Evolutionary conservation across 768 basidiomycete species (phyloP), one percentile per base, ranked within the genome.

Genomic region (Exidia glandulosa): DNA sequence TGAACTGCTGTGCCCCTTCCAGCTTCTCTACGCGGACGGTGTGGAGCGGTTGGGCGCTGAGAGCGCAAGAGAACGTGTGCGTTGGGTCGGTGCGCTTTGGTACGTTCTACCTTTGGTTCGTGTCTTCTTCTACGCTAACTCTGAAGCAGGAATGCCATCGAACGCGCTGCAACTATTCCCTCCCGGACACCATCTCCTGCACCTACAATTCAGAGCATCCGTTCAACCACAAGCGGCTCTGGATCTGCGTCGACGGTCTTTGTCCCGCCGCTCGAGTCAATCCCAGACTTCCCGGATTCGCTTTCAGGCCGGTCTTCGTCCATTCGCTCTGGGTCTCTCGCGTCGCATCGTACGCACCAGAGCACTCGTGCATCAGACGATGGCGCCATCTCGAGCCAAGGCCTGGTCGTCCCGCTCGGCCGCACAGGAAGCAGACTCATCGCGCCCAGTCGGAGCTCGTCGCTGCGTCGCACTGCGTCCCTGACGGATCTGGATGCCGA

Each of bases 1-100:
- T 75, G 87, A 93, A 62, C 79, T 83, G 60, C 69, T 95, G 3
- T 90, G 90, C 60, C 93, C 93, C 0, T 95, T 96, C 73, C 92
- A 94, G 69, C 80, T 96, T 76, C 68, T 93, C 36, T 96, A 96
- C 68, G 79, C 81, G 10, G 94, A 96, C 69, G 93, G 94, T 1
- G 84, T 93, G 1, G 94, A 96, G 69, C 74, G 94, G 7, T 69
- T 96, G 29, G 93, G 86, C 4, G 86, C 90, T n/a, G 93, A 94
- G 68, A 93, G 89, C 63, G 79, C 92, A 6, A 71, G 88, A 60
- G 89, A 94, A 69, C 78, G 93, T 64, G 86, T 91, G 57, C 83
- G 87, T 70, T 96, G 94, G 94, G 91, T 94, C 13, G 89, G 88
- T 66, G 82, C 90, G 3, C 81, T 96, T 59, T 93, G 90, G 94